A percentile compares a stretch with the other conserved stretches of the same genome.
Conservation (phyloP, 495 filamentous ascomycete species). For the Penicillium silybi region DNA sequence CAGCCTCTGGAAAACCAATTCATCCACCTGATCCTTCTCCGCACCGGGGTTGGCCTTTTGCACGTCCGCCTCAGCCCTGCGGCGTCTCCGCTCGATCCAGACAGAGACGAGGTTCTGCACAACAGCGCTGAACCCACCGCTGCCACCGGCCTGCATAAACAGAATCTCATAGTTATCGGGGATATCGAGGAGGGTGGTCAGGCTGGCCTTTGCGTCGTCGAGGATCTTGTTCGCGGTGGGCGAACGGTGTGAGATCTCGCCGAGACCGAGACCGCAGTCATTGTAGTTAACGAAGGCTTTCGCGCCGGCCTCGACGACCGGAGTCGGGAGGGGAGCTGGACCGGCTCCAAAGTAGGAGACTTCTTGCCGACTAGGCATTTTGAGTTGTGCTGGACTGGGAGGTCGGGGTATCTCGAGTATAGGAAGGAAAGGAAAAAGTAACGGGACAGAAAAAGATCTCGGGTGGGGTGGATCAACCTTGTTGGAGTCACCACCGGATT, state of each 20-base stretch:
- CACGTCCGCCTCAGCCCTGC: constrained; percentile 31
- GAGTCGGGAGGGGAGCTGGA: constrained; percentile 75
- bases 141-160: constrained; percentile 81
- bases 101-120: constrained; percentile 76
- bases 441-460: constrained; percentile 16
- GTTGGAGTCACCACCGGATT: constrained; percentile 11
- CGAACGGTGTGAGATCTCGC: constrained; percentile 90
- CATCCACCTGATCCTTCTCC: constrained; percentile 39
- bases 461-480: constrained; percentile 24
- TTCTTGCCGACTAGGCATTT: constrained; percentile 48
- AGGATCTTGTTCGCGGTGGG: constrained; percentile 66
- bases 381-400: neutral
- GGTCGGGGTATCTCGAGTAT: constrained; percentile 7
- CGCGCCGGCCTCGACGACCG: constrained; percentile 69
- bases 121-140: constrained; percentile 74
- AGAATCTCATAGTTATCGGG: constrained; percentile 73
- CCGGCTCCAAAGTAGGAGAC: constrained; percentile 82
- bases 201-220: constrained; percentile 58
- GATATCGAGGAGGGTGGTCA: constrained; percentile 67
- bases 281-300: constrained; percentile 79
- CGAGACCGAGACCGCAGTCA: constrained; percentile 64
- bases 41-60: constrained; percentile 27
- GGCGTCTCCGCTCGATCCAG: constrained; percentile 67
- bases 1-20: constrained; percentile 54
- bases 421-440: constrained; percentile 4